phyloP scores from a whole-genome alignment of 2,329 filamentous ascomycete species.

The Zopfia rhizophila region DNA sequence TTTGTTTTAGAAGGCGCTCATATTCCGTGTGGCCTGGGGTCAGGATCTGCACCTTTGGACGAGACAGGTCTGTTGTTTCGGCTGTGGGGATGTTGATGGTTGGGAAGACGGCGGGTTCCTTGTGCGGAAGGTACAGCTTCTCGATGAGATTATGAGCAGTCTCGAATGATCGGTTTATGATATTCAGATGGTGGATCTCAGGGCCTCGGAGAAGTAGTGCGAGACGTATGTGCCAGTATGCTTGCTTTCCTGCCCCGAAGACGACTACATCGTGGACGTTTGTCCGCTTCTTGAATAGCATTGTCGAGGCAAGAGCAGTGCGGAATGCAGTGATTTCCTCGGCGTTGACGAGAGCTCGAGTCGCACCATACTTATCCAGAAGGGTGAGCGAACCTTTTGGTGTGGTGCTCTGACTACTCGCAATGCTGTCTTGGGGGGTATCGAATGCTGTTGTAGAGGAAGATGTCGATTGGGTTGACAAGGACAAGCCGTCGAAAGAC shows the following conservation, averaged over 20 bases:
- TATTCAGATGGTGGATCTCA: constrained; percentile 81
- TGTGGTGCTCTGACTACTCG: constrained; percentile 51
- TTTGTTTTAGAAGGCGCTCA: constrained; percentile 72
- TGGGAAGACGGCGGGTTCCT: constrained; percentile 29
- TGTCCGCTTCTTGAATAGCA: constrained; percentile 71
- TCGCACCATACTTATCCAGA: constrained; percentile 66
- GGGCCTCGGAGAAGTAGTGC: constrained; percentile 75
- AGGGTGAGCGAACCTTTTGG: constrained; percentile 69
- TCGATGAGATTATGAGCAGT: constrained; percentile 64
- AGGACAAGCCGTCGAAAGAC: constrained; percentile 42
- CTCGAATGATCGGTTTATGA: constrained; percentile 80
- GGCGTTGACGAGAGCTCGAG: constrained; percentile 72
- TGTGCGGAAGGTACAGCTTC: constrained; percentile 63
- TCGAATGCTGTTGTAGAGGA: constrained; percentile 33
- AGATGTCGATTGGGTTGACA: constrained; percentile 35
- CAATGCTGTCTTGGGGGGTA: constrained; percentile 31
- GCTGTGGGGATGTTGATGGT: constrained; percentile 25
- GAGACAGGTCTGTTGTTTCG: constrained; percentile 28
- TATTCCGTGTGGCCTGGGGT: constrained; percentile 79
- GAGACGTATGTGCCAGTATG: constrained; percentile 92
- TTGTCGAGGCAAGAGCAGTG: constrained; percentile 71
- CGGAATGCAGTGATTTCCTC: constrained; percentile 76
- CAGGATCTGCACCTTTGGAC: constrained; percentile 71
- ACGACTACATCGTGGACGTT: constrained; percentile 80
- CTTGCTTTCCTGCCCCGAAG: constrained; percentile 89